These are phyloP conservation scores for Cyberlindnera mrakii DNA, from an alignment of 805 yeast genomes.

Conservation along the genomic window DNA sequence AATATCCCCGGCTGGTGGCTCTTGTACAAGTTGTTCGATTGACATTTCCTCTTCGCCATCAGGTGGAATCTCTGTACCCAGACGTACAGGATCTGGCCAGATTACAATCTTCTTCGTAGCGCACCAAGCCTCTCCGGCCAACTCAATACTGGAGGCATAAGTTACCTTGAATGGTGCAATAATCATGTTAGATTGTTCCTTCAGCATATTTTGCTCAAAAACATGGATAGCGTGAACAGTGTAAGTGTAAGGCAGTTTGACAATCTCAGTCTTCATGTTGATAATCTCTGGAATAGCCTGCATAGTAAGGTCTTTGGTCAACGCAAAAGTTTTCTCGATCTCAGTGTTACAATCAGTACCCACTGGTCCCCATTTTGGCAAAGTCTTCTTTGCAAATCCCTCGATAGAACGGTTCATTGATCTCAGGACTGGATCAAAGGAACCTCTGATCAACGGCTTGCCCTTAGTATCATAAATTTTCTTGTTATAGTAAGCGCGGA, in stretches of 20 bases:
- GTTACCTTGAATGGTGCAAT: constrained; percentile 27
- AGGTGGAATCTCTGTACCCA: too few relatives aligned
- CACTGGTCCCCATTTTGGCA: constrained; percentile 40
- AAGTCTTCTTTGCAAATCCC: constrained; percentile 34
- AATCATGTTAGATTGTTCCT: constrained; percentile 31
- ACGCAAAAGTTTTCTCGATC: constrained; percentile 42
- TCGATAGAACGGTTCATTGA: constrained; percentile 57
- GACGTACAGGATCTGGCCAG: neutral
- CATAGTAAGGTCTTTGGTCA: constrained; percentile 33
- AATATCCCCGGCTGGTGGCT: neutral
- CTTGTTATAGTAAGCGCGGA: constrained; percentile 45
- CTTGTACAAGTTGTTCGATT: too few relatives aligned
- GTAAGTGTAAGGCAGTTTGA: constrained; percentile 31
- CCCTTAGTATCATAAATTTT: constrained; percentile 53
- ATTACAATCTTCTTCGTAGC: constrained; percentile 3
- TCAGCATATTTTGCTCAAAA: constrained; percentile 33
- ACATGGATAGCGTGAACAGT: constrained; percentile 31
- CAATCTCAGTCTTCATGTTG: constrained; percentile 21
- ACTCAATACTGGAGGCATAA: constrained; percentile 25
- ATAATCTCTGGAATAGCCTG: constrained; percentile 32
- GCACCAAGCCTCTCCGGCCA: constrained; percentile 27
- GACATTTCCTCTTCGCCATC: too few relatives aligned
- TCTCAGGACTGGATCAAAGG: constrained; percentile 52
- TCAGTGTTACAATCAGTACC: constrained; percentile 48
- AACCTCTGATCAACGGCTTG: constrained; percentile 55